A percentile compares a stretch with the other conserved stretches of the same genome.
Evolutionary conservation across 306 rosid genomes (phyloP).

Genomic region (Trichosanthes cucumerina): DNA sequence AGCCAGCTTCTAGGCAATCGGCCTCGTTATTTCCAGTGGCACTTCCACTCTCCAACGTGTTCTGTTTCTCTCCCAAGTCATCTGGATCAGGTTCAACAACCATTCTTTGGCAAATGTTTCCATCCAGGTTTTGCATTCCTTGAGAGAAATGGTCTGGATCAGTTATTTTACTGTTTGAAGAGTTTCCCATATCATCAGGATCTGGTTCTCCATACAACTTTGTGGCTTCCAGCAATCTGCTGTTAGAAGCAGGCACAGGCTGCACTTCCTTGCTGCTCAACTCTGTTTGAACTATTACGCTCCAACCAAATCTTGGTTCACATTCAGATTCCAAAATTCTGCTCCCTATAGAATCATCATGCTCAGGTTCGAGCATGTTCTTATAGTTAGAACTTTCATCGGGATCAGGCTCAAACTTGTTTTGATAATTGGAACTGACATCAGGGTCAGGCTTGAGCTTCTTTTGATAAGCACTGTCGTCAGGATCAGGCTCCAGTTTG

Average conservation of each 20-base stretch:
- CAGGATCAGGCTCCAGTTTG: conserved; percentile 46
- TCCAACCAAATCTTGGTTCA: conserved; percentile 16
- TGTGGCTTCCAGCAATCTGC: conserved; percentile 16
- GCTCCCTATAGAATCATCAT: conserved; percentile 39
- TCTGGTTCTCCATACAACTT: conserved; percentile 23
- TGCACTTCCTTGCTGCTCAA: conserved; percentile 5
- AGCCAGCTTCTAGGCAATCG: conserved; percentile 15
- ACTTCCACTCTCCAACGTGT: conserved; percentile 9
- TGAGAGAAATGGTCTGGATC: conserved; percentile 16
- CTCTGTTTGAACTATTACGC: background rate
- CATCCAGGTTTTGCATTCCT: conserved; percentile 21
- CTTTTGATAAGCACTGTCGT: conserved; percentile 26
- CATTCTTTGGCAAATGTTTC: conserved; percentile 17
- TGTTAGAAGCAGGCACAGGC: conserved; percentile 11
- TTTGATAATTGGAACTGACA: conserved; percentile 22
- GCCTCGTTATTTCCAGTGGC: background rate
- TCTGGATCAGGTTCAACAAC: conserved; percentile 34
- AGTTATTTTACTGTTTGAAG: conserved; percentile 15
- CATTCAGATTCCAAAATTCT: conserved; percentile 14
- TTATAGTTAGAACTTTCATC: conserved; percentile 23
- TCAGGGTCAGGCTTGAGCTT: conserved; percentile 48
- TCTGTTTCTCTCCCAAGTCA: conserved; percentile 20
- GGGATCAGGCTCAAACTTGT: conserved; percentile 43
- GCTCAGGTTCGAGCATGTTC: conserved; percentile 43
- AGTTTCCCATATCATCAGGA: conserved; percentile 30